Evolutionary conservation across 2,329 filamentous ascomycete genomes (phyloP).

Genomic region (Beauveria sp.): DNA sequence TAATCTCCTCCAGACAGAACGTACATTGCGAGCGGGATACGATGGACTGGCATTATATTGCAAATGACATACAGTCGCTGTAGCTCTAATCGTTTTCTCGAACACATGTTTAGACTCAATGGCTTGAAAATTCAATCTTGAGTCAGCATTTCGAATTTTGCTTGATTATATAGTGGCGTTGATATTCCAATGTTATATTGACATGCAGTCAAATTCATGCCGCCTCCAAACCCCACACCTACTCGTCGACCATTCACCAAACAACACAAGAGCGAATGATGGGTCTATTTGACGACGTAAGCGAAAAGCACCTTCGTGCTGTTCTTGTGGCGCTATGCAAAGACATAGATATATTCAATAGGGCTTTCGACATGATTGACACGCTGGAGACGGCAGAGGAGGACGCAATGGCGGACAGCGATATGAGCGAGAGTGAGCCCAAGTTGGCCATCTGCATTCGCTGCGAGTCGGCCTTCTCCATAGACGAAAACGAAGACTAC

Average conservation of each 20-base stretch:
- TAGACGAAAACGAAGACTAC: background rate
- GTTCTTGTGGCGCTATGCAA: background rate
- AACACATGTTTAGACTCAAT: too few species aligned
- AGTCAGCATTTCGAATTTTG: too few species aligned
- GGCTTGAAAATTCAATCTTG: too few species aligned
- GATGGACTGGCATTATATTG: too few species aligned
- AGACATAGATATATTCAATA: background rate
- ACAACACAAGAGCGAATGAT: background rate
- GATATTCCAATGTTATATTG: too few species aligned
- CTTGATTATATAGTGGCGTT: too few species aligned
- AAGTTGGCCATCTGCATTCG: background rate
- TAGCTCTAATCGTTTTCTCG: too few species aligned
- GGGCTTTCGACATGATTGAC: background rate
- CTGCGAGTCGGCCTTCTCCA: background rate
- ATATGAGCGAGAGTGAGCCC: background rate
- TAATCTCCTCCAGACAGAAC: too few species aligned
- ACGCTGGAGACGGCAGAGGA: background rate
- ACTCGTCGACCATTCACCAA: background rate
- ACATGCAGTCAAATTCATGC: too few species aligned
- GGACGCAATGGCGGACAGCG: background rate
- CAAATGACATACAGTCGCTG: too few species aligned
- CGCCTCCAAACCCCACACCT: slow-evolving; percentile 13
- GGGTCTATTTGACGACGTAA: background rate
- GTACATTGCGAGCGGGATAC: too few species aligned
- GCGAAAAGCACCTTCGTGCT: background rate